A percentile compares a stretch with the other conserved stretches of the same genome.
Evolutionary conservation across 2,329 filamentous ascomycete species (phyloP).

Genomic region (Sporothrix inflata): DNA sequence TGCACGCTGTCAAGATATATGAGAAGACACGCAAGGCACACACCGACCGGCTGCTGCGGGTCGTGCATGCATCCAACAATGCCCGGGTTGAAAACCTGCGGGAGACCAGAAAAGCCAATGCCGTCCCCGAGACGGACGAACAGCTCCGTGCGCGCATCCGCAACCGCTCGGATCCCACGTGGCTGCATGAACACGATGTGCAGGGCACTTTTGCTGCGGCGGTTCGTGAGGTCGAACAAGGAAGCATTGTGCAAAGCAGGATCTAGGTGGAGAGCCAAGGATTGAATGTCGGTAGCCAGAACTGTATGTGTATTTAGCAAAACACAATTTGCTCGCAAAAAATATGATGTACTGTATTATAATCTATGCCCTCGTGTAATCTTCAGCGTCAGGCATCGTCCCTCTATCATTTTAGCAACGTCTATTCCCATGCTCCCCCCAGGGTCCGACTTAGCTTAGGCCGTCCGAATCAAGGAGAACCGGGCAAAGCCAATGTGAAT

Average conservation of each 20-base stretch:
- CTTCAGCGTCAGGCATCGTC: no score
- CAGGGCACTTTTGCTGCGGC: constrained; percentile 25
- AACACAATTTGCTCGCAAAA: no score
- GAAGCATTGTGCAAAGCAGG: not conserved
- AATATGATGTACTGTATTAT: no score
- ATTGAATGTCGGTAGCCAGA: not conserved
- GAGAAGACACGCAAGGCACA: constrained; percentile 49
- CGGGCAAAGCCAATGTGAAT: no score
- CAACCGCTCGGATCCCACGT: constrained; percentile 44
- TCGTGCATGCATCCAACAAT: constrained; percentile 42
- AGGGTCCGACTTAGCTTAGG: no score
- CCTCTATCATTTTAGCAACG: no score
- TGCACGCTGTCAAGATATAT: constrained; percentile 45
- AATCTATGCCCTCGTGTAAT: no score
- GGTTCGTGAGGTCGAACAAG: not conserved
- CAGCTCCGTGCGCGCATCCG: constrained; percentile 43
- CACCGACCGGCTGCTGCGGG: constrained; percentile 43
- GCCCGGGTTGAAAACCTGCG: constrained; percentile 36
- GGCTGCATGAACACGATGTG: constrained; percentile 54
- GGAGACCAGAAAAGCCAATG: not conserved
- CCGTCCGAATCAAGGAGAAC: no score
- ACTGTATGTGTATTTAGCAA: not conserved
- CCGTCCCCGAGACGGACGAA: constrained; percentile 43
- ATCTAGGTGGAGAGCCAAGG: not conserved
- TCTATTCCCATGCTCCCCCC: no score